Conservation (phyloP, 331 rosid species). For the Telfairia occidentalis region DNA sequence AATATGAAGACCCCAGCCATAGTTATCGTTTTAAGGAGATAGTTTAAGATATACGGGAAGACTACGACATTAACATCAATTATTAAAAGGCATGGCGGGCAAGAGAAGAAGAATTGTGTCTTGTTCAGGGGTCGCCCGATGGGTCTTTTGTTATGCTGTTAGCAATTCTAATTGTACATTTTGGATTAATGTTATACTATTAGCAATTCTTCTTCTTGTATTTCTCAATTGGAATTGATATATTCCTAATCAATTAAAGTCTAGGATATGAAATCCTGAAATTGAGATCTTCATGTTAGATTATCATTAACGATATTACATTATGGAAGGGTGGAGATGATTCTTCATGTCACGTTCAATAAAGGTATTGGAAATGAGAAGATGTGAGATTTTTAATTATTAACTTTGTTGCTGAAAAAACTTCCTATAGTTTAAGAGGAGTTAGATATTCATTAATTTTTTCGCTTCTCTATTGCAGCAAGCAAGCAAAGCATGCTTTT, state of each 20-base stretch:
- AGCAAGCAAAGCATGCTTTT: neutral
- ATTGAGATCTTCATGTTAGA: neutral
- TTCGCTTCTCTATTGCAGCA: neutral
- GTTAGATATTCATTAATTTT: neutral
- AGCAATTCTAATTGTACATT: too few species aligned
- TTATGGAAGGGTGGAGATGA: neutral
- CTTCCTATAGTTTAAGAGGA: neutral
- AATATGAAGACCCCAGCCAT: too few species aligned
- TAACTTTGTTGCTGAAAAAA: neutral
- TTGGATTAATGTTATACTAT: too few species aligned
- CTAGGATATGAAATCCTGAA: neutral
- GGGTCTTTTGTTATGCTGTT: too few species aligned
- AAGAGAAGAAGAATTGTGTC: too few species aligned
- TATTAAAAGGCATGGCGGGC: too few species aligned
- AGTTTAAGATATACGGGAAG: too few species aligned
- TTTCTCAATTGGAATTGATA: neutral
- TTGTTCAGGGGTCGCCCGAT: too few species aligned
- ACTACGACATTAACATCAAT: too few species aligned
- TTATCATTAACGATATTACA: neutral
- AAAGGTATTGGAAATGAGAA: neutral
- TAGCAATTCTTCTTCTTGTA: too few species aligned
- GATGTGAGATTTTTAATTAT: neutral
- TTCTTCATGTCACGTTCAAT: neutral
- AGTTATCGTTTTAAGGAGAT: too few species aligned
- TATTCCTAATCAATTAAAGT: neutral